These are phyloP conservation scores for Rhodomyrtus tomentosa DNA, from an alignment of 345 rosid genomes.

Conservation along the genomic window DNA sequence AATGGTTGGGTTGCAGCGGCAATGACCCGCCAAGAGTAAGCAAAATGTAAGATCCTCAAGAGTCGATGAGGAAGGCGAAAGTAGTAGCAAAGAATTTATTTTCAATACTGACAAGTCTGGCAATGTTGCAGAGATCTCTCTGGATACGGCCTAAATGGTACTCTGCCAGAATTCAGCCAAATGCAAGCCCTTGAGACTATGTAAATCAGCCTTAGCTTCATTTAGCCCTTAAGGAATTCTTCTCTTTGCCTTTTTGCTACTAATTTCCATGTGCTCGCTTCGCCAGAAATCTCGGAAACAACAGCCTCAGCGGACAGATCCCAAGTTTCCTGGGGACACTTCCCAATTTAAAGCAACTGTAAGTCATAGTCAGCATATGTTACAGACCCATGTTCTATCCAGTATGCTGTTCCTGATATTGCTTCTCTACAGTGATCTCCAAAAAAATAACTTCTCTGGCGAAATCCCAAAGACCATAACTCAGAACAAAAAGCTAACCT, in stretches of 20 bases:
- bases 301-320: not conserved
- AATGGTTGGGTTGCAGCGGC: not conserved
- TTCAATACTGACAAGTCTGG: not conserved
- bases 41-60: not conserved
- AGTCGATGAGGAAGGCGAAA: not conserved
- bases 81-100: not conserved
- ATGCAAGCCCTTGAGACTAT: constrained; percentile 5
- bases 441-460: not conserved
- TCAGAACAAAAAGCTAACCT: not conserved
- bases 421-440: not conserved
- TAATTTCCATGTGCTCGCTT: not conserved
- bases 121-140: not conserved
- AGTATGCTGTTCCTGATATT: not conserved
- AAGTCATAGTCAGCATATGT: not conserved
- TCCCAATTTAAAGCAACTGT: not conserved
- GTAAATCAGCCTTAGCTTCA: not conserved
- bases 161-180: not conserved
- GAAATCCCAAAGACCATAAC: not conserved
- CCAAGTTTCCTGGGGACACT: constrained; percentile 2
- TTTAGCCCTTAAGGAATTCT: too few species aligned
- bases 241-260: not conserved
- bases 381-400: not conserved
- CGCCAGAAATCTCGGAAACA: not conserved
- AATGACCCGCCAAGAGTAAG: not conserved
- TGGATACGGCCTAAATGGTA: not conserved